Percentiles rank a stretch among this genome's conserved stretches.
These are phyloP conservation scores for Boletus huronensis DNA, from an alignment of 768 basidiomycete species.

Conservation along the genomic window DNA sequence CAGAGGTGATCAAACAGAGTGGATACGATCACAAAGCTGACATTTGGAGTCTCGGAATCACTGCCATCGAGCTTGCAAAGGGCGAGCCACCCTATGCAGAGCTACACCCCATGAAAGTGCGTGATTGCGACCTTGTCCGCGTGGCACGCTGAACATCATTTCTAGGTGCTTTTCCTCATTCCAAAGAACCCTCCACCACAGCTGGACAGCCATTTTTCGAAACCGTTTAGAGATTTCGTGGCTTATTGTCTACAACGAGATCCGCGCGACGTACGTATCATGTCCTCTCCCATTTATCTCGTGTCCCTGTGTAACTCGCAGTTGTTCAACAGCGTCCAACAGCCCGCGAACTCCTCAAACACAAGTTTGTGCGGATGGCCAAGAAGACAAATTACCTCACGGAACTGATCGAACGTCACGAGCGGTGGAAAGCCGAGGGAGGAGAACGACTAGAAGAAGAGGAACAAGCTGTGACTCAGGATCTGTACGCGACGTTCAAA, in stretches of 20 bases:
- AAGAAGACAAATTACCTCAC: constrained; percentile 94
- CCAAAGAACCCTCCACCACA: constrained; percentile 95
- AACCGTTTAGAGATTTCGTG: constrained; percentile 92
- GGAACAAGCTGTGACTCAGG: constrained; percentile 56
- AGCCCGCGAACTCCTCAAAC: constrained; percentile 92
- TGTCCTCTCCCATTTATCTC: not conserved
- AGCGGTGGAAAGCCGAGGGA: constrained; percentile 90
- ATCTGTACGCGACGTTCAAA: constrained; percentile 48
- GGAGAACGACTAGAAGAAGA: constrained; percentile 74
- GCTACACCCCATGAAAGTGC: constrained; percentile 97
- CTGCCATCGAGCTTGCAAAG: constrained; percentile 94
- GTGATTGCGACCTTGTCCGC: constrained; percentile 11
- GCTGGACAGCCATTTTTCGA: constrained; percentile 88
- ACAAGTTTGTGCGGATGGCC: constrained; percentile 93
- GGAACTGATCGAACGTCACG: constrained; percentile 91
- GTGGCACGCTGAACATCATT: not conserved
- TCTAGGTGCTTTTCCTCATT: constrained; percentile 92
- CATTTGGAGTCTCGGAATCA: constrained; percentile 98
- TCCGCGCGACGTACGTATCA: constrained; percentile 72
- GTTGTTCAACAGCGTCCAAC: constrained; percentile 68
- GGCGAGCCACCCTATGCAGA: constrained; percentile 99
- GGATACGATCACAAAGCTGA: constrained; percentile 99
- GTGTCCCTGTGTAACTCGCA: constrained; percentile 12
- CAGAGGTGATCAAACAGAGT: constrained; percentile 99
- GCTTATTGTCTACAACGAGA: constrained; percentile 90